Percentiles rank a stretch among this genome's conserved stretches.
Evolutionary conservation across 306 rosid genomes (phyloP).

Genomic region (Ormosia emarginata): DNA sequence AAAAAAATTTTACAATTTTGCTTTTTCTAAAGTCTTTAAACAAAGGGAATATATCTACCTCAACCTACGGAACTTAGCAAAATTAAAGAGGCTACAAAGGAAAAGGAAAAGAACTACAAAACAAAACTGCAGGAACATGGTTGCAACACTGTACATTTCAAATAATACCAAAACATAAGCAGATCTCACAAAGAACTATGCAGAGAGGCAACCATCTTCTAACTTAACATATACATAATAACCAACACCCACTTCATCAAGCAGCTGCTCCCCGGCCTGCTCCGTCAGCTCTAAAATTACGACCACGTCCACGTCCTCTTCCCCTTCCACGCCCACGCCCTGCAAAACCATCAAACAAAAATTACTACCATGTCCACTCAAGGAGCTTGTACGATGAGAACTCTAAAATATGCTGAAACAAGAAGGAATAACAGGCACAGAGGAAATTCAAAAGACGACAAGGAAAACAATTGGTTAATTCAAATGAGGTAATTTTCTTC

Average conservation of each 20-base stretch:
- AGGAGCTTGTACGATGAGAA: not conserved
- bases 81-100: slow-evolving; percentile 25
- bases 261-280: slow-evolving; percentile 54
- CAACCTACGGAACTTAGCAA: slow-evolving; percentile 16
- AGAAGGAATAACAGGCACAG: not conserved
- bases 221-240: slow-evolving; percentile 33
- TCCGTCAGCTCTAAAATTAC: slow-evolving; percentile 39
- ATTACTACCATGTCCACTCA: not conserved
- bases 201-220: slow-evolving; percentile 48
- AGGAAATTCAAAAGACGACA: not conserved
- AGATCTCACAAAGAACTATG: slow-evolving; percentile 38
- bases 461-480: not conserved
- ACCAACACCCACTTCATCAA: slow-evolving; percentile 37
- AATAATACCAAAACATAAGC: slow-evolving; percentile 28
- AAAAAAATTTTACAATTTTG: slow-evolving; percentile 33
- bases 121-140: slow-evolving; percentile 48
- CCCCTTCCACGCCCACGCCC: slow-evolving; percentile 83
- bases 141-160: slow-evolving; percentile 30
- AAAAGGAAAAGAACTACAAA: slow-evolving; percentile 26
- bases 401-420: not conserved
- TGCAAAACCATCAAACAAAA: slow-evolving; percentile 28
- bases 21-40: not conserved
- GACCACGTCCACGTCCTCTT: slow-evolving; percentile 68
- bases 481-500: not conserved
- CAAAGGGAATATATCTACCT: slow-evolving; percentile 18